Percentiles rank a stretch among this genome's conserved stretches.
Conservation (phyloP, 768 basidiomycete genomes). For the Termitomyces sp. region DNA sequence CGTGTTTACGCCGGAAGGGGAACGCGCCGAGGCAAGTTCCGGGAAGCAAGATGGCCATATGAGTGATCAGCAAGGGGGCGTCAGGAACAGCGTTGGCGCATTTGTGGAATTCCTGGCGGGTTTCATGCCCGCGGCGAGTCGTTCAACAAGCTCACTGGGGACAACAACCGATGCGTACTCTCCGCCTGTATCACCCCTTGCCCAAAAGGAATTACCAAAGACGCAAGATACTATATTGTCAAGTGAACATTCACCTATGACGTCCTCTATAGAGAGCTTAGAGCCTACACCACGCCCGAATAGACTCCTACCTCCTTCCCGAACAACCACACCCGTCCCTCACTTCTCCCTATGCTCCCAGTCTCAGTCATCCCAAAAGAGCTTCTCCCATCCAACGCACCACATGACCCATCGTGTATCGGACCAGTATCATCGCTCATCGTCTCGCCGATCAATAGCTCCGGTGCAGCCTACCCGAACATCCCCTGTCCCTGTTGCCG, state of each 20-base stretch:
- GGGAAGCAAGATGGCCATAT: constrained; percentile 22
- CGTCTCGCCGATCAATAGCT: constrained; percentile 9
- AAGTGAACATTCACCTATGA: constrained; percentile 23
- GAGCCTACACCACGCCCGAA: constrained; percentile 22
- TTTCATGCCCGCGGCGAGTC: constrained; percentile 41
- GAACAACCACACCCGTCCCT: constrained; percentile 11
- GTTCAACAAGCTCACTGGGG: constrained; percentile 17
- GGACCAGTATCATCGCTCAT: constrained; percentile 8
- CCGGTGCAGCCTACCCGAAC: constrained; percentile 14
- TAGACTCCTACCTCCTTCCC: constrained; percentile 10
- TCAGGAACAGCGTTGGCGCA: constrained; percentile 49
- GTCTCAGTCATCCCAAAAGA: constrained; percentile 11
- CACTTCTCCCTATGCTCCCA: constrained; percentile 1
- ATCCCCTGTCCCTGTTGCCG: constrained; percentile 21
- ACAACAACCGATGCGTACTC: constrained; percentile 20
- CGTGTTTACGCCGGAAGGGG: constrained; percentile 81
- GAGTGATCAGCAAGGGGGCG: constrained; percentile 25
- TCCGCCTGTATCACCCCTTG: constrained; percentile 30
- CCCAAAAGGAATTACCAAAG: constrained; percentile 15
- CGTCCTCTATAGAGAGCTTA: constrained; percentile 32
- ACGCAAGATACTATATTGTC: constrained; percentile 12
- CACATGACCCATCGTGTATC: constrained; percentile 10
- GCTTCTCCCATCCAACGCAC: constrained; percentile 4
- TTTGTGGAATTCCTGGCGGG: constrained; percentile 68
- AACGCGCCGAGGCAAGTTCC: constrained; percentile 36